Base-by-base conservation (phyloP, 306 rosid species). In the Heteromeles arbutifolia region DNA sequence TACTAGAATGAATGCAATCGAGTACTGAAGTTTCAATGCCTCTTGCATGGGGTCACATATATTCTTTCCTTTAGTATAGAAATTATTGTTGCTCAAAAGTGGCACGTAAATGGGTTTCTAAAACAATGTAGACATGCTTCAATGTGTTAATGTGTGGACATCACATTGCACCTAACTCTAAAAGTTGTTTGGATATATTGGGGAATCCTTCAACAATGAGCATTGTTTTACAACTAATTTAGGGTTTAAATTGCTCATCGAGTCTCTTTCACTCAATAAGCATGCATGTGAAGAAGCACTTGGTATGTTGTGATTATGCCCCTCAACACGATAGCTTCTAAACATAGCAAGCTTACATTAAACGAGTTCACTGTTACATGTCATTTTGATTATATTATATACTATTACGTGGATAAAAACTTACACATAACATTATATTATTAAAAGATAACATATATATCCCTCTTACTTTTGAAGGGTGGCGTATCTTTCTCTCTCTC, bases 251-350 rank as follows among this genome's bases (percentile, higher is more conserved):
- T 56, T 11, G 29, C 22, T 71, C 68, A 10, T 26, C 21, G 53
- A 18, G 53, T 69, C 31, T 43, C n/a, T 78, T 19, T 19, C 57
- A 78, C 76, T 9, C 52, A 81, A 82, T 4, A 88, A 77, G 80
- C 78, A 32, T 41, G 54, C 54, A 67, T 41, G 70, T 41, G 54
- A 87, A 88, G 84, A 78, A 78, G 84, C 80, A 83, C 83, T 87
- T 79, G 85, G 91, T 81, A 88, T 81, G 78, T 72, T 81, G 80
- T 81, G 79, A 84, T 90, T 52, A 84, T 86, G 77, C 29, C 65
- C 71, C 73, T 44, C 59, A 9, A 13, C 26, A 48, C 31, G 70
- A 37, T 37, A 34, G 15, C 8, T 71, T 71, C 37, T 71, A 50
- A 17, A 14, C 1, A 5, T 2, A 48, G 1, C 8, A 50, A 15